Evolutionary conservation across 2,329 filamentous ascomycete species (phyloP).

Genomic region (Calcarisporium arbuscula): DNA sequence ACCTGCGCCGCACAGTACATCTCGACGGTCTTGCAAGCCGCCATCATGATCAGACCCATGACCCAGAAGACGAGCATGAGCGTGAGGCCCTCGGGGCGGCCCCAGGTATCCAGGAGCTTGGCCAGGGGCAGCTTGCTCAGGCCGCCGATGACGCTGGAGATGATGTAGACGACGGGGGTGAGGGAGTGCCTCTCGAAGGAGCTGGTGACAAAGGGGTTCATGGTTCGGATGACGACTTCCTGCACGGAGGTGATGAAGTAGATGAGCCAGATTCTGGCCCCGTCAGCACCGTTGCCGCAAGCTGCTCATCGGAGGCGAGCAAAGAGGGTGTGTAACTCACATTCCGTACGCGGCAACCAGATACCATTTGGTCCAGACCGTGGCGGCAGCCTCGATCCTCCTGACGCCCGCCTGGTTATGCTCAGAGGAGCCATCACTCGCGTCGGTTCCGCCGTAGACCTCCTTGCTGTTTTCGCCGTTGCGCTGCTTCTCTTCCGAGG

Average conservation of each 20-base stretch:
- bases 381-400: constrained; percentile 39
- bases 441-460: constrained; percentile 19
- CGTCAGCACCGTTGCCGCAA: neutral
- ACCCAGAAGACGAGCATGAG: constrained; percentile 46
- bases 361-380: constrained; percentile 29
- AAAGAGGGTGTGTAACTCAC: constrained; percentile 21
- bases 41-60: constrained; percentile 57
- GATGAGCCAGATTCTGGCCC: constrained; percentile 31
- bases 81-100: constrained; percentile 56
- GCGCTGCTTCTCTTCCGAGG: too few species aligned
- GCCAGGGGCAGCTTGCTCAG: constrained; percentile 60
- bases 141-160: constrained; percentile 49
- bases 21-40: constrained; percentile 51
- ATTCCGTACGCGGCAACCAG: constrained; percentile 34
- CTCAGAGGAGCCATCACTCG: constrained; percentile 7
- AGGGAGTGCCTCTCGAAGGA: constrained; percentile 48
- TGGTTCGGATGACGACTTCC: constrained; percentile 29
- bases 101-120: constrained; percentile 62
- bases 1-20: constrained; percentile 60
- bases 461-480: constrained; percentile 20
- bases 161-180: constrained; percentile 45
- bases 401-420: constrained; percentile 38
- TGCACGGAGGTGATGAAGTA: constrained; percentile 32
- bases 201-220: constrained; percentile 44
- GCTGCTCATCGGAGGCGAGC: neutral